Conservation (phyloP, 2,329 filamentous ascomycete genomes). For the Xylaria sp. region DNA sequence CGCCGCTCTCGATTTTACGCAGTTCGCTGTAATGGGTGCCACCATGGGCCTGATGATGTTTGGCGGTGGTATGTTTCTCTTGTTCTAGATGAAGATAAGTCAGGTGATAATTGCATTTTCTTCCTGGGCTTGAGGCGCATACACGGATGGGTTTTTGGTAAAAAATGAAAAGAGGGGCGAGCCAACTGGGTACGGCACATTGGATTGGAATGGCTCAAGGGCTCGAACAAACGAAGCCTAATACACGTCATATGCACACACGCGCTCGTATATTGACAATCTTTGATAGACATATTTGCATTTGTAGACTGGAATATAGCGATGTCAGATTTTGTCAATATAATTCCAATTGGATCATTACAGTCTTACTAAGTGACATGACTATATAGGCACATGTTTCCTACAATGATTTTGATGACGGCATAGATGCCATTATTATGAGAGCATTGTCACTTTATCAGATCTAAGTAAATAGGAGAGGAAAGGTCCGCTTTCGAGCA, state of each 20-base stretch:
- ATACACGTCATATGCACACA: no score
- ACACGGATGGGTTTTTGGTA: background rate
- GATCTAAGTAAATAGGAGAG: no score
- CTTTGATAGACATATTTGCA: background rate
- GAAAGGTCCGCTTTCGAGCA: no score
- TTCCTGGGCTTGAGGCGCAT: conserved; percentile 14
- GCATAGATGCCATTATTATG: no score
- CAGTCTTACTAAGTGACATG: background rate
- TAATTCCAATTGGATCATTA: background rate
- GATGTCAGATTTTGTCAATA: background rate
- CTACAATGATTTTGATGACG: no score
- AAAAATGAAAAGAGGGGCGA: background rate
- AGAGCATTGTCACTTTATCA: no score
- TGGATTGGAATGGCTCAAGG: background rate
- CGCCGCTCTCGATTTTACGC: conserved; percentile 32
- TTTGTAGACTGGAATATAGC: background rate
- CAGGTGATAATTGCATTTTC: conserved; percentile 5
- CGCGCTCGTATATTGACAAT: background rate
- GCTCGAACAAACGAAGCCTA: background rate
- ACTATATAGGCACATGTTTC: no score
- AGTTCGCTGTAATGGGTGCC: conserved; percentile 37
- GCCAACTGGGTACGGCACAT: conserved; percentile 1
- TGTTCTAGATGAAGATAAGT: conserved; percentile 22
- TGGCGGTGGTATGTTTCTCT: conserved; percentile 43
- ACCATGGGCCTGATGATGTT: conserved; percentile 42